phyloP scores from a whole-genome alignment of 139 green algal genomes.

The Zygnema cylindricum region DNA sequence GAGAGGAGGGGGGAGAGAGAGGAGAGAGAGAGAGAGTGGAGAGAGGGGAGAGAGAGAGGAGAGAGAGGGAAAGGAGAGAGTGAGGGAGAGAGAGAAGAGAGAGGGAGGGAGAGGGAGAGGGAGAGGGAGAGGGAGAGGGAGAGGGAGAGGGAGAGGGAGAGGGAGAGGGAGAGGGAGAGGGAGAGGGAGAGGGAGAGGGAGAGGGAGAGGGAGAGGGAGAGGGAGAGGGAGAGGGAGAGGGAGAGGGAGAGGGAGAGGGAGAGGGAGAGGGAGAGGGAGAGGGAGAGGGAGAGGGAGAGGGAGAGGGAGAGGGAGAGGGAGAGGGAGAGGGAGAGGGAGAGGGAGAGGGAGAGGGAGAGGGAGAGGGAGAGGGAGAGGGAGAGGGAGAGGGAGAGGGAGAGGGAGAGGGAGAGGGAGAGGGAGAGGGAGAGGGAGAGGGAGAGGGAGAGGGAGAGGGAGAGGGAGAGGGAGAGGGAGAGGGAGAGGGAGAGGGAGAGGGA shows the following conservation, averaged over 20 bases:
- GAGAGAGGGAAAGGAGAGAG: neutral
- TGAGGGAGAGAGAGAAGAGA: neutral
- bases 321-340: neutral
- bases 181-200: neutral
- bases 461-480: neutral
- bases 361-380: neutral
- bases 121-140: neutral
- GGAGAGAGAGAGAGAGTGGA: too few relatives aligned
- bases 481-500: neutral
- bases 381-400: neutral
- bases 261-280: neutral
- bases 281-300: neutral
- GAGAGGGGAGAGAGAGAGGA: conserved; percentile 2
- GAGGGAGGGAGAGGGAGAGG: neutral
- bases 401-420: neutral
- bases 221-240: neutral
- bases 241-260: neutral
- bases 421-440: neutral
- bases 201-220: neutral
- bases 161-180: neutral
- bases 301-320: neutral
- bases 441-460: neutral
- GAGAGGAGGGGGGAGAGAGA: too few relatives aligned
- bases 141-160: neutral
- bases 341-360: neutral